A percentile compares a stretch with the other conserved stretches of the same genome.
phyloP scores from a whole-genome alignment of 2,329 filamentous ascomycete species.

The Grosmannia clavigera region DNA sequence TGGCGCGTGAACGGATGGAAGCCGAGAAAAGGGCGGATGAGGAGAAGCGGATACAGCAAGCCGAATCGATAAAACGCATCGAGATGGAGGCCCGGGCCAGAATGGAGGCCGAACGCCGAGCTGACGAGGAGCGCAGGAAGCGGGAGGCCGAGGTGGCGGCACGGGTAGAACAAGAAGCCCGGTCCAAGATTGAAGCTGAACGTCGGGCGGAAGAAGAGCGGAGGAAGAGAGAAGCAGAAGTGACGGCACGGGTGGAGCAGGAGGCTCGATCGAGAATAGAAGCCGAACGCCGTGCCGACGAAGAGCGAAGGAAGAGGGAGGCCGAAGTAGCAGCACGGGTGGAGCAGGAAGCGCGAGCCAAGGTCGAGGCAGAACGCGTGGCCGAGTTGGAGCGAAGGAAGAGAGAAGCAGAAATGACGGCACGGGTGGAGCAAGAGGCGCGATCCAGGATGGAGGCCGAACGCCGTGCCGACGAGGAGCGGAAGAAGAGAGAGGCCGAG shows the following conservation, averaged over 20 bases:
- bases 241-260: conserved; percentile 20
- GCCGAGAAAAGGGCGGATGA: conserved; percentile 22
- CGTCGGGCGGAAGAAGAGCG: conserved; percentile 24
- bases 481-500: conserved; percentile 26
- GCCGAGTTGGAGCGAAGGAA: conserved; percentile 22
- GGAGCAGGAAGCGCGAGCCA: neutral
- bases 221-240: conserved; percentile 19
- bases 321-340: conserved; percentile 16
- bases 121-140: conserved; percentile 22
- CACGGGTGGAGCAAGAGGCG: conserved; percentile 20
- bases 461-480: conserved; percentile 26
- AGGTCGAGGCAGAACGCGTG: conserved; percentile 20
- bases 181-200: conserved; percentile 17
- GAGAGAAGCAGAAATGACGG: conserved; percentile 21
- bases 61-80: conserved; percentile 21
- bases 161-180: conserved; percentile 17
- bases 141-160: conserved; percentile 22
- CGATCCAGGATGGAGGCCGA: conserved; percentile 27
- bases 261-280: conserved; percentile 25
- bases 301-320: conserved; percentile 26
- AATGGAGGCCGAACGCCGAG: conserved; percentile 22
- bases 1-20: conserved; percentile 16
- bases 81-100: conserved; percentile 23
- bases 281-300: conserved; percentile 26
- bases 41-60: conserved; percentile 19